phyloP scores from a whole-genome alignment of 768 basidiomycete genomes.

The Boletus subcaerulescens region DNA sequence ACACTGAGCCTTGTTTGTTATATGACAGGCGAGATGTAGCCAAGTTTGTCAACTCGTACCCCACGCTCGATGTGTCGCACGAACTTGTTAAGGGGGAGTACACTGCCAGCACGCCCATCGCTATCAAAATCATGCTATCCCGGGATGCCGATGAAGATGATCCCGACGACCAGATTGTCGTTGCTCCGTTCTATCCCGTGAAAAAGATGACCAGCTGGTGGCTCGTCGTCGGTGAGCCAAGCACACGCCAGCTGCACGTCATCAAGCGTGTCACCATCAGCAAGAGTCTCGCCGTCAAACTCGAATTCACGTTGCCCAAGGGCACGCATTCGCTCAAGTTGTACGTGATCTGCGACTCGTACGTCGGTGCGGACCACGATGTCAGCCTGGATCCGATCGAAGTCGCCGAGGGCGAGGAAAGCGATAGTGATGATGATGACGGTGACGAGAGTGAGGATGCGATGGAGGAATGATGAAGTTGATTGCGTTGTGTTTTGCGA shows the following conservation, averaged over 20 bases:
- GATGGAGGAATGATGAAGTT: conserved; percentile 44
- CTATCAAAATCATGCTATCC: conserved; percentile 72
- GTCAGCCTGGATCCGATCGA: conserved; percentile 78
- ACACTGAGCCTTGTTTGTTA: not conserved
- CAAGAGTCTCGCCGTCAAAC: conserved; percentile 70
- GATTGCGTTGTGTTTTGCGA: not conserved
- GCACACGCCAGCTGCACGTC: conserved; percentile 76
- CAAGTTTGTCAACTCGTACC: conserved; percentile 93
- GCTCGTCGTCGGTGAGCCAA: conserved; percentile 89
- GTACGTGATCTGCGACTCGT: conserved; percentile 91
- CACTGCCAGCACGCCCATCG: conserved; percentile 81
- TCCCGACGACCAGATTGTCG: conserved; percentile 71
- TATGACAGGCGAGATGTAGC: conserved; percentile 83
- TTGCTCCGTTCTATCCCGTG: conserved; percentile 91
- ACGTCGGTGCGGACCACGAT: conserved; percentile 90
- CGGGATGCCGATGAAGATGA: conserved; percentile 80
- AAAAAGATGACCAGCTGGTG: conserved; percentile 97
- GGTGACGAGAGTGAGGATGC: conserved; percentile 59
- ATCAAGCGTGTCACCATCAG: conserved; percentile 83
- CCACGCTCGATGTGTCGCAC: conserved; percentile 88
- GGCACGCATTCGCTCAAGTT: conserved; percentile 81
- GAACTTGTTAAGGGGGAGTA: conserved; percentile 87
- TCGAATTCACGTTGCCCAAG: conserved; percentile 86
- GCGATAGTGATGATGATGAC: conserved; percentile 54
- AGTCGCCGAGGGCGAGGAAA: conserved; percentile 89